Percentiles rank a stretch among this genome's conserved stretches.
Conservation (phyloP, 2,329 filamentous ascomycete species). For the Penicillium capsulatum region DNA sequence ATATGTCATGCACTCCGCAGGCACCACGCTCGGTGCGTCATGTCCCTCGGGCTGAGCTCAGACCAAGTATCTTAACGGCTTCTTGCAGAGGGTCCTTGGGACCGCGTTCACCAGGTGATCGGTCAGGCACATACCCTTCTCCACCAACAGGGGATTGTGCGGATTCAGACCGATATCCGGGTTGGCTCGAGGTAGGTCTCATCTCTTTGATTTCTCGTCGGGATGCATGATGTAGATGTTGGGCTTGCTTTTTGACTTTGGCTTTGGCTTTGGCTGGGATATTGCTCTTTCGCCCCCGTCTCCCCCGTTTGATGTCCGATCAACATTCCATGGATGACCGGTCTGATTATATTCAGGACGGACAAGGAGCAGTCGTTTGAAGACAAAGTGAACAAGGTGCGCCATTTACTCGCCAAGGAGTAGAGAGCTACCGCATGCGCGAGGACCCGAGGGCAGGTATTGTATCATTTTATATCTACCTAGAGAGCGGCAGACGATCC, state of each 20-base stretch:
- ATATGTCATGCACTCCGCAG: conserved; percentile 88
- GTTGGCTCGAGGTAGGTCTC: conserved; percentile 67
- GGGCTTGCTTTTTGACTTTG: too few species aligned
- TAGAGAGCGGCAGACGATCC: too few species aligned
- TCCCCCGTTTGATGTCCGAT: conserved; percentile 1
- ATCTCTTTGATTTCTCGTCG: not conserved
- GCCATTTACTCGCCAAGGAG: conserved; percentile 46
- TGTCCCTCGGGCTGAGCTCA: too few species aligned
- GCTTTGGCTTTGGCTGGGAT: too few species aligned
- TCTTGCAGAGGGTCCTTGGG: conserved; percentile 77
- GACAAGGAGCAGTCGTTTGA: conserved; percentile 79
- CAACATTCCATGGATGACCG: conserved; percentile 9
- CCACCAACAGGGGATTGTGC: conserved; percentile 69
- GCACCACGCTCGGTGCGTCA: conserved; percentile 78
- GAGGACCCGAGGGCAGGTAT: too few species aligned
- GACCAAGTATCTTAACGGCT: not conserved
- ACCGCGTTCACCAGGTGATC: conserved; percentile 76
- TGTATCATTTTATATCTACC: not conserved
- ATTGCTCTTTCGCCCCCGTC: conserved; percentile 2
- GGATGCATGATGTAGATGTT: too few species aligned
- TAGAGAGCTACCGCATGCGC: not conserved
- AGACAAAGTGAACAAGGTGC: conserved; percentile 68
- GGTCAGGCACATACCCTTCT: conserved; percentile 80
- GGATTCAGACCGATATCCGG: conserved; percentile 85
- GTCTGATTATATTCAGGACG: conserved; percentile 51